phyloP scores from a whole-genome alignment of 768 basidiomycete species.

The Rhizopogon rudus region DNA sequence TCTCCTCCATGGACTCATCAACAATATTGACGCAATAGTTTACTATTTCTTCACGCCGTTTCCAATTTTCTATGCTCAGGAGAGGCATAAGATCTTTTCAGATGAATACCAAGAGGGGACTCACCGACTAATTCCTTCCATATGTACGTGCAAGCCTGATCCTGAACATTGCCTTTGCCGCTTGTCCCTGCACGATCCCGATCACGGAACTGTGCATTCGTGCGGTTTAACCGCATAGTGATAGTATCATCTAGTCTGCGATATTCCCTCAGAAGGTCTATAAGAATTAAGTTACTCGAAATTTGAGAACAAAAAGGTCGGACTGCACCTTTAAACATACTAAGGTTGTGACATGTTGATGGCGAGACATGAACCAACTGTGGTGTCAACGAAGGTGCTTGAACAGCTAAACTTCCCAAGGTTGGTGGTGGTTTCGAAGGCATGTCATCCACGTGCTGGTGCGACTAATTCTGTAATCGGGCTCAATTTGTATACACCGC shows the following conservation, averaged over 20 bases:
- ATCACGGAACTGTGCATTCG: conserved; percentile 72
- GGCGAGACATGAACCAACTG: conserved; percentile 71
- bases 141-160: conserved; percentile 68
- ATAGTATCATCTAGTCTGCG: conserved; percentile 76
- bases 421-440: conserved; percentile 38
- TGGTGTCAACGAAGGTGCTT: conserved; percentile 53
- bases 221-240: conserved; percentile 76
- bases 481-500: not conserved
- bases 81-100: conserved; percentile 11
- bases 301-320: conserved; percentile 3
- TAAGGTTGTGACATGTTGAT: conserved; percentile 69
- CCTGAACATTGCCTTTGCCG: conserved; percentile 53
- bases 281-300: conserved; percentile 12
- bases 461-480: conserved; percentile 17
- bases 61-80: conserved; percentile 55
- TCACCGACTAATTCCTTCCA: conserved; percentile 79
- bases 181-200: conserved; percentile 48
- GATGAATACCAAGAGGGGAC: conserved; percentile 21
- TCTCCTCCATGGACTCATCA: conserved; percentile 58
- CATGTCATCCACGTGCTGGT: conserved; percentile 30
- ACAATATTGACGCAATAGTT: conserved; percentile 71
- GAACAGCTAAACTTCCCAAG: conserved; percentile 65
- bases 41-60: conserved; percentile 65
- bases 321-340: conserved; percentile 61
- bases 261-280: conserved; percentile 82